Evolutionary conservation across 768 basidiomycete genomes (phyloP), one percentile per base, ranked within the genome.

Genomic region (Russula brevipes): DNA sequence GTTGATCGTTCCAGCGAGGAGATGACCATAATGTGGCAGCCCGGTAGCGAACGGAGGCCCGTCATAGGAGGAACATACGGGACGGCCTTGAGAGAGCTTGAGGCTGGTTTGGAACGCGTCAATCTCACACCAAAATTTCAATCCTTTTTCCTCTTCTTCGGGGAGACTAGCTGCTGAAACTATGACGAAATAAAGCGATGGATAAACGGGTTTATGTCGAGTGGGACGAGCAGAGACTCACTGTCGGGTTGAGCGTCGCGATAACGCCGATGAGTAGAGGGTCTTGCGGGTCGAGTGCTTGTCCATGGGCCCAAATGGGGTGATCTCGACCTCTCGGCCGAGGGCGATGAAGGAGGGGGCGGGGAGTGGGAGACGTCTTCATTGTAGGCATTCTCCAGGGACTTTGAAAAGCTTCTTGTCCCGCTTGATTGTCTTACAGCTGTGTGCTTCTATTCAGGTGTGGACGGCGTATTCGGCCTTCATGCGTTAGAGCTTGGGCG

Each of bases 21-120:
- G 76, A 78, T 96, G 94, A 8, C 96, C 96, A 70, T 98, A 98
- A 73, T 98, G 96, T 7, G 96, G 96, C 69, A 95, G 78, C 49
- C 97, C 97, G 2, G 96, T 98, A 0, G 96, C 96, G 70, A 98
- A 98, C 0, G 96, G 96, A 2, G 94, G 94, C 4, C 95, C 95
- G 73, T 98, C 97, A 76, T 94, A 98, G 79, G 98, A 99, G 30
- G 94, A 85, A 74, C 81, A 99, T 71, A 91, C 86, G 17, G 94
- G 94, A 44, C 87, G 82, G 3, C 94, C 94, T 72, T 96, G 88
- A 0, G 92, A 93, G 51, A 95, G 85, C 77, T 93, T 94, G 69
- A 98, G 76, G 69, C 90, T 92, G 7, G 95, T 98, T 72, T 88
- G 85, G 77, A 99, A 99, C 65, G 97, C 97, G 78, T 98, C 93